These are phyloP conservation scores for Coffea canephora DNA, from an alignment of 257 asterid genomes.

Conservation along the genomic window DNA sequence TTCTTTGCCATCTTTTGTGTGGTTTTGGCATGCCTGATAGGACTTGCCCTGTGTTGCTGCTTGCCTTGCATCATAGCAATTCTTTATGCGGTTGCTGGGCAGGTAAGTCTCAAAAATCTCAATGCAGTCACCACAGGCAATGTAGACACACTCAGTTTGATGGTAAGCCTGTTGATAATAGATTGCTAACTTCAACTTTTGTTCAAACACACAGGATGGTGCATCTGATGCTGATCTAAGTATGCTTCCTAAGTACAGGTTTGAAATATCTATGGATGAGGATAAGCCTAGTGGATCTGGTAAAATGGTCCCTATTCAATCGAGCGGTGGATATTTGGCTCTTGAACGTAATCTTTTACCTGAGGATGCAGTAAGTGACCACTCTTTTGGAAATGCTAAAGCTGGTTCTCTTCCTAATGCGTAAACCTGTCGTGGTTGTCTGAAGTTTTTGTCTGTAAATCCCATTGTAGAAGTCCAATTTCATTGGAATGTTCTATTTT, in stretches of 20 bases:
- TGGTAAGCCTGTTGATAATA: background rate
- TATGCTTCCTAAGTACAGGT: conserved; percentile 76
- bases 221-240: conserved; percentile 94
- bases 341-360: conserved; percentile 68
- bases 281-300: conserved; percentile 64
- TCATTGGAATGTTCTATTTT: background rate
- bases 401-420: background rate
- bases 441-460: background rate
- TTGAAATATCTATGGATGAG: conserved; percentile 56
- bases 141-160: background rate
- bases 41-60: conserved; percentile 96
- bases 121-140: background rate
- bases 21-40: conserved; percentile 89
- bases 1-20: conserved; percentile 96
- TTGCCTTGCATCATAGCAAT: conserved; percentile 96
- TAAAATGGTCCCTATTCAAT: conserved; percentile 72
- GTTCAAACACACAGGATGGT: conserved; percentile 65
- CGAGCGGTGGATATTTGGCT: conserved; percentile 57
- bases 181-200: background rate
- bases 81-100: conserved; percentile 97
- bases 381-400: background rate
- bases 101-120: conserved; percentile 44
- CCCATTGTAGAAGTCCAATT: no score
- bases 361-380: conserved; percentile 85
- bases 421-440: background rate